Evolutionary conservation across 352 stramenopile species (phyloP), one percentile per base, ranked within the genome.

Genomic region (Aphanomyces invadans): DNA sequence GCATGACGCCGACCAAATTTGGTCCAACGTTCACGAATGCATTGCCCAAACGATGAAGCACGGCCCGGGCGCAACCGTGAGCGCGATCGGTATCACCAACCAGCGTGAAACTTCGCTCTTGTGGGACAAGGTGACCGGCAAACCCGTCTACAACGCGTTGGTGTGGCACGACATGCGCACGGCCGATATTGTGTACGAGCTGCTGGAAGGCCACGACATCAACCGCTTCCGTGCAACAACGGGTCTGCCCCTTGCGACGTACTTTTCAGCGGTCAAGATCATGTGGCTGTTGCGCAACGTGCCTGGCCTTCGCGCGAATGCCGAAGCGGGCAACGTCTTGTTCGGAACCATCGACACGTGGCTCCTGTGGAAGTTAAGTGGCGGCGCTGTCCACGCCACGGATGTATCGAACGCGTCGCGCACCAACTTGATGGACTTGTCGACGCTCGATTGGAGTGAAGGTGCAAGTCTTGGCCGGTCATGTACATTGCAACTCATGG

Each of bases 281-380:
- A 89, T 95, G 65, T 99, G 96, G 96, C 78, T 99, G 44, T 77
- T 99, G 12, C 92, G 98, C 64, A 97, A 98, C 72, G 83, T 99
- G 4, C 75, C 81, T 4, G 82, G 83, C 19, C 70, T 99, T 21
- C 78, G 83, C 49, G 75, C 79, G 21, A 97, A 97, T 76, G 76
- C 97, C 25, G 79, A 92, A 68, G 71, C 80, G 26, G 81, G 82
- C 15, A 73, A 97, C 21, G 89, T 90, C 49, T 69, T 98, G 44
- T 99, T 99, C 71, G 97, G 97, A 48, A 99, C 97, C 54, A 97
- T 99, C 56, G 97, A 99, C 81, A 96, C 91, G 4, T 99, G 95
- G 95, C 79, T 99, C 48, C 80, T 98, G 62, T 98, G 93, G 81
- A 96, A 98, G 71, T 74, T 99, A 26, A 97, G 82, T 21, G 88